Conservation (phyloP, 2,329 filamentous ascomycete genomes). For the Beauveria sp. region DNA sequence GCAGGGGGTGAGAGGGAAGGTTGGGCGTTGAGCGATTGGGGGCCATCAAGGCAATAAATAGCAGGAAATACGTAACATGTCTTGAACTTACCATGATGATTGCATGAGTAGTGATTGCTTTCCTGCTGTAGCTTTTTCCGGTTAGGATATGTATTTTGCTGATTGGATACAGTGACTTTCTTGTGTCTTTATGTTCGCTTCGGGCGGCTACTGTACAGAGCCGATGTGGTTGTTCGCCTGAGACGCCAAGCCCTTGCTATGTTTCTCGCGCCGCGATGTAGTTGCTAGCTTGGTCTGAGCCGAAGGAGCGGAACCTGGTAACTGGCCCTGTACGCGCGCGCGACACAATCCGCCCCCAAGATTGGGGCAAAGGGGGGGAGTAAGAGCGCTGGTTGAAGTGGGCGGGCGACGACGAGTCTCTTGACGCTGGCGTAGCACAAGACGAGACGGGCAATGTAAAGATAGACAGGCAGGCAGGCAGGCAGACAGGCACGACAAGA, state of each 20-base stretch:
- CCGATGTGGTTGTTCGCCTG: not conserved
- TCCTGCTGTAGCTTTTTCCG: not conserved
- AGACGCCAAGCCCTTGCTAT: not conserved
- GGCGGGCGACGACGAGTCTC: not conserved
- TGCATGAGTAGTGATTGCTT: not conserved
- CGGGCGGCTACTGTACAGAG: slow-evolving; percentile 3
- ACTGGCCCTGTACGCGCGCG: not conserved
- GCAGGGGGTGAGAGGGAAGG: not conserved
- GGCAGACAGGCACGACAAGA: not conserved
- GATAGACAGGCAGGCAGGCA: not conserved
- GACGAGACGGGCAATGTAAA: not conserved
- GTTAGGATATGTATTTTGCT: not conserved
- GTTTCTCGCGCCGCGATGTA: not conserved
- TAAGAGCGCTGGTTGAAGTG: not conserved
- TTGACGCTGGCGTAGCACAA: not conserved
- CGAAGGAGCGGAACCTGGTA: not conserved
- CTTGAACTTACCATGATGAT: slow-evolving; percentile 5
- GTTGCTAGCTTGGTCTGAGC: not conserved
- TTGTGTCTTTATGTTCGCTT: slow-evolving; percentile 4
- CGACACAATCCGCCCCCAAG: not conserved
- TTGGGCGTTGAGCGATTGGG: not conserved
- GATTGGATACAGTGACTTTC: not conserved
- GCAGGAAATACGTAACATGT: not conserved
- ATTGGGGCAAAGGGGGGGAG: not conserved
- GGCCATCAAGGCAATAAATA: not conserved